Evolutionary conservation across 2,329 filamentous ascomycete species (phyloP).

Genomic region (Penicillium sp.): DNA sequence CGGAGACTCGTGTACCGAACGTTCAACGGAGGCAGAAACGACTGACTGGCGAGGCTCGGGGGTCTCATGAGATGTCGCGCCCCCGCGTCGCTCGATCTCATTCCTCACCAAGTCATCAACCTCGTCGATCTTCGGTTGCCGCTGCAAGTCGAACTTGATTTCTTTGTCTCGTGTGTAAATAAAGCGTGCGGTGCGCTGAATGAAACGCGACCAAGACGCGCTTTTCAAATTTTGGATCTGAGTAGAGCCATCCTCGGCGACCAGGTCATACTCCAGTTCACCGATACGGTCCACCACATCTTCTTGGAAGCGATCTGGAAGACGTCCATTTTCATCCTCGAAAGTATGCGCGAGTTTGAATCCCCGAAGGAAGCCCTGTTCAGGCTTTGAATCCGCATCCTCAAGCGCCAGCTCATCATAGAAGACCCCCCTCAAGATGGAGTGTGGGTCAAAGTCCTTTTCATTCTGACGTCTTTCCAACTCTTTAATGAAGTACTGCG

Average conservation of each 20-base stretch:
- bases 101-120: conserved; percentile 10
- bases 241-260: conserved; percentile 35
- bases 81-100: not conserved
- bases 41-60: not conserved
- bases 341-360: conserved; percentile 32
- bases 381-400: conserved; percentile 13
- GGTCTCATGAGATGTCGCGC: not conserved
- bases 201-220: conserved; percentile 52
- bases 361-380: conserved; percentile 22
- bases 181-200: conserved; percentile 49
- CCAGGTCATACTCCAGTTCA: conserved; percentile 41
- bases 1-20: not conserved
- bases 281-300: conserved; percentile 39
- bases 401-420: conserved; percentile 24
- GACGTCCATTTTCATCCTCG: conserved; percentile 36
- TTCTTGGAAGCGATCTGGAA: conserved; percentile 37
- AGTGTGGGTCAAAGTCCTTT: conserved; percentile 39
- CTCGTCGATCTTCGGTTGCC: conserved; percentile 44
- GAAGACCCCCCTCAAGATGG: conserved; percentile 44
- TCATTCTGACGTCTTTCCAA: conserved; percentile 35
- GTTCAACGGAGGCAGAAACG: not conserved
- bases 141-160: conserved; percentile 43
- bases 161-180: conserved; percentile 45
- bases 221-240: conserved; percentile 46
- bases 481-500: conserved; percentile 52